A percentile compares a stretch with the other conserved stretches of the same genome.
phyloP scores from a whole-genome alignment of 257 asterid genomes.

The Cynanchum wilfordii region DNA sequence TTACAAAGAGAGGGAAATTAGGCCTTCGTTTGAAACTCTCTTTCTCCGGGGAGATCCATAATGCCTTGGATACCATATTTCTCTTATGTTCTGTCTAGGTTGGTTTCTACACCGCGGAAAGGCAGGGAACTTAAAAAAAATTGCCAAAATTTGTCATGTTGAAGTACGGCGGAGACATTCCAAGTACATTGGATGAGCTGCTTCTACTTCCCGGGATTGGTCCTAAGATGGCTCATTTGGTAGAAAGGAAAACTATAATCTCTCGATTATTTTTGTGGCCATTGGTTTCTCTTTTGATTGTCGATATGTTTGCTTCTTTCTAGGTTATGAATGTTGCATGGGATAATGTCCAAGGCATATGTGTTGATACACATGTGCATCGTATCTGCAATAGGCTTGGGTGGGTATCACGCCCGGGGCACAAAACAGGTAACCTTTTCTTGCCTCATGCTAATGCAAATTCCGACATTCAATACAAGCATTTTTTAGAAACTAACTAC shows the following conservation, averaged over 20 bases:
- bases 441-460: neutral
- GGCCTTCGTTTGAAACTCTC: neutral
- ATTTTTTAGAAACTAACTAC: neutral
- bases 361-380: constrained; percentile 98
- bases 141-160: constrained; percentile 72
- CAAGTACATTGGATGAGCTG: constrained; percentile 74
- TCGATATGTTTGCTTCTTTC: constrained; percentile 6
- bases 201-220: constrained; percentile 96
- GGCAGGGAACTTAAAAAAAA: constrained; percentile 85
- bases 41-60: neutral
- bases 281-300: constrained; percentile 5
- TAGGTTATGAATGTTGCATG: constrained; percentile 97
- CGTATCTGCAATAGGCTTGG: constrained; percentile 92
- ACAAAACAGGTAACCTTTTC: constrained; percentile 53
- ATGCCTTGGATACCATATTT: neutral
- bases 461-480: too few relatives aligned
- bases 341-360: constrained; percentile 96
- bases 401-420: constrained; percentile 87
- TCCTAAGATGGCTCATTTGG: constrained; percentile 99
- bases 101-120: constrained; percentile 90
- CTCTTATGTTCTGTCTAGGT: constrained; percentile 39
- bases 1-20: neutral
- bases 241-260: constrained; percentile 28
- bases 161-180: constrained; percentile 79
- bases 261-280: neutral